Percentiles rank a stretch among this genome's conserved stretches.
Evolutionary conservation across 1,284 basidiomycete genomes (phyloP).

Genomic region (Neotropicomus parvogracilis): DNA sequence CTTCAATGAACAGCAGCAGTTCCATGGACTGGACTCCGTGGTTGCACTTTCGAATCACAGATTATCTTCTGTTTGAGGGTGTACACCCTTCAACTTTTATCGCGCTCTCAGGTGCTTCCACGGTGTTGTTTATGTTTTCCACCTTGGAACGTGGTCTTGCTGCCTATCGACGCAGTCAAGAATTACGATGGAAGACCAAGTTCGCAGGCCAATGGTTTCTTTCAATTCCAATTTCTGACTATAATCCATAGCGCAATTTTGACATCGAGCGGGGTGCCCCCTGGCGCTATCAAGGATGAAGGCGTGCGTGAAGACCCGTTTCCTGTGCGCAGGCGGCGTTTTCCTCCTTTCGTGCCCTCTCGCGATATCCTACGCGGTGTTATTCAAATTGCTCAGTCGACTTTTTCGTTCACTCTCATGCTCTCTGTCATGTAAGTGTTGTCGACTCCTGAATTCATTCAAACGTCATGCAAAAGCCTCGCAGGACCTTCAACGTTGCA

Average conservation of each 20-base stretch:
- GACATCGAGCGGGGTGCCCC: not conserved
- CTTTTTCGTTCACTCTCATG: conserved; percentile 62
- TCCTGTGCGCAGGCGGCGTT: conserved; percentile 24
- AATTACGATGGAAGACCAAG: conserved; percentile 58
- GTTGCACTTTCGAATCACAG: conserved; percentile 62
- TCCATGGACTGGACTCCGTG: conserved; percentile 36
- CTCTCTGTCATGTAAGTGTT: conserved; percentile 63
- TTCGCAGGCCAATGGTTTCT: conserved; percentile 30
- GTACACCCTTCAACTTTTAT: conserved; percentile 67
- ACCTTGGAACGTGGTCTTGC: conserved; percentile 67
- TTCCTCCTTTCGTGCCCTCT: conserved; percentile 55
- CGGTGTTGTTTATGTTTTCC: conserved; percentile 63
- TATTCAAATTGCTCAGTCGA: conserved; percentile 53
- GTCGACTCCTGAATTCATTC: not conserved
- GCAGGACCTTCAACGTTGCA: conserved; percentile 29
- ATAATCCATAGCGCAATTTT: conserved; percentile 12
- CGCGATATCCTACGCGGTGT: conserved; percentile 64
- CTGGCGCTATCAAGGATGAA: conserved; percentile 1
- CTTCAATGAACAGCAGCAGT: conserved; percentile 8
- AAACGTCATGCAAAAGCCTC: not conserved
- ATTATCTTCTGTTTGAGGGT: conserved; percentile 60
- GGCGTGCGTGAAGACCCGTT: not conserved
- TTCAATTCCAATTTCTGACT: not conserved
- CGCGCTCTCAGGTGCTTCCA: conserved; percentile 69
- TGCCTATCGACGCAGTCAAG: conserved; percentile 49